These are phyloP conservation scores for Drechslerella coelobrocha DNA, from an alignment of 2,329 filamentous ascomycete genomes.

Conservation along the genomic window DNA sequence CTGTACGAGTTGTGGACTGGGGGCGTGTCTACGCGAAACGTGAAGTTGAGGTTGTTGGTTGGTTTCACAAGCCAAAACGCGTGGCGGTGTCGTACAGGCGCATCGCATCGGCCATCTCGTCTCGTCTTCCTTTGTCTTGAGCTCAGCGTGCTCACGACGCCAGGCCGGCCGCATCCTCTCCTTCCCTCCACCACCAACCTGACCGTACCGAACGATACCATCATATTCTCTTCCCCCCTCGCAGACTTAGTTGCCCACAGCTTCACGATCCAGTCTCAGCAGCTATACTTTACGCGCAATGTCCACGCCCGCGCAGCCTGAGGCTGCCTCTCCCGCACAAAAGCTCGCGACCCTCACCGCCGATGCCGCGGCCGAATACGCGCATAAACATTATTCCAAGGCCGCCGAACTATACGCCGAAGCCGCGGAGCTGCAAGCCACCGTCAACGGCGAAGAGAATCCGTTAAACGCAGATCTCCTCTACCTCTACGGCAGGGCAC, in stretches of 20 bases:
- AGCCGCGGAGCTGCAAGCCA: conserved; percentile 86
- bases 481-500: conserved; percentile 89
- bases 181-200: not conserved
- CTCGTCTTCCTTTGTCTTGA: not conserved
- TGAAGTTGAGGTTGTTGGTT: not conserved
- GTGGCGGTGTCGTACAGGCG: not conserved
- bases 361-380: conserved; percentile 64
- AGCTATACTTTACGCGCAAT: too few relatives aligned
- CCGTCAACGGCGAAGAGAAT: conserved; percentile 78
- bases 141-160: not conserved
- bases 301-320: conserved; percentile 16
- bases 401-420: conserved; percentile 87
- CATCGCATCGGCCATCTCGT: conserved; percentile 3
- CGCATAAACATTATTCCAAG: conserved; percentile 83
- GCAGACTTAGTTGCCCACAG: too few relatives aligned
- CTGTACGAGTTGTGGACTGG: conserved; percentile 3
- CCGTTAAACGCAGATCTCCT: conserved; percentile 91
- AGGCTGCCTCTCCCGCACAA: conserved; percentile 15
- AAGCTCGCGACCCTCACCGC: conserved; percentile 52
- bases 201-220: too few relatives aligned
- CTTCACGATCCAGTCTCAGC: too few relatives aligned
- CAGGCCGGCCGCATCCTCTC: conserved; percentile 16
- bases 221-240: too few relatives aligned
- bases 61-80: not conserved
- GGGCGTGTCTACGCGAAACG: not conserved